Base-by-base conservation (phyloP, 305 asterid genomes). In the Caryopteris hybrid region DNA sequence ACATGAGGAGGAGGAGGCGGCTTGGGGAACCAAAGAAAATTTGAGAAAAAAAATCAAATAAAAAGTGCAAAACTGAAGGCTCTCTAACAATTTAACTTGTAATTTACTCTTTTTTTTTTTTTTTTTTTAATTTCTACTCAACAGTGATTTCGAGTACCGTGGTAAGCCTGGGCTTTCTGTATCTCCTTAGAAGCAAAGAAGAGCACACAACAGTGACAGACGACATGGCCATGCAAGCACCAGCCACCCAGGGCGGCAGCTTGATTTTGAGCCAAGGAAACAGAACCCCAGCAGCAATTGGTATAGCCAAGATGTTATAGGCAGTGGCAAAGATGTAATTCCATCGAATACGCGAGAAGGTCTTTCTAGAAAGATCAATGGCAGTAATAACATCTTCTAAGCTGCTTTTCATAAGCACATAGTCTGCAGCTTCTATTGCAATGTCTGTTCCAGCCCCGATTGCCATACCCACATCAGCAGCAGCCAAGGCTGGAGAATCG, bases 391-490 rank as follows among this genome's bases (percentile, higher is more conserved):
- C 99, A 69, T 95, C 99, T 72, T 95, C 99, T 62, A 95, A 78
- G 86, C 70, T 88, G 86, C 88, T 95, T 75, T 87, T 88, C 97
- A 92, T 95, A 34, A 95, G 82, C 43, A 95, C 97, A 14, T 92
- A 92, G 76, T 95, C 98, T 0, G 98, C 99, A n/a, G 99, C 99
- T 76, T 95, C 99, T 51, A 95, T 87, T 45, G 99, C 98, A 25
- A 95, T 92, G 78, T 95, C 99, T 1, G 99, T 95, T 52, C 99
- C 99, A 0, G 98, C 97, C 29, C 99, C 99, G 10, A 95, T 95
- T 45, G 99, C 99, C 95, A 95, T 95, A 27, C 99, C 99, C 8
- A 95, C 97, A 66, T 89, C 98, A 0, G 99, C 97, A 31, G 98
- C 98, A 60, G 98, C 99, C 70, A 95, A 66, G 48, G 98, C 99